Conservation (phyloP, 2,329 filamentous ascomycete genomes). For the Xylaria multiplex region DNA sequence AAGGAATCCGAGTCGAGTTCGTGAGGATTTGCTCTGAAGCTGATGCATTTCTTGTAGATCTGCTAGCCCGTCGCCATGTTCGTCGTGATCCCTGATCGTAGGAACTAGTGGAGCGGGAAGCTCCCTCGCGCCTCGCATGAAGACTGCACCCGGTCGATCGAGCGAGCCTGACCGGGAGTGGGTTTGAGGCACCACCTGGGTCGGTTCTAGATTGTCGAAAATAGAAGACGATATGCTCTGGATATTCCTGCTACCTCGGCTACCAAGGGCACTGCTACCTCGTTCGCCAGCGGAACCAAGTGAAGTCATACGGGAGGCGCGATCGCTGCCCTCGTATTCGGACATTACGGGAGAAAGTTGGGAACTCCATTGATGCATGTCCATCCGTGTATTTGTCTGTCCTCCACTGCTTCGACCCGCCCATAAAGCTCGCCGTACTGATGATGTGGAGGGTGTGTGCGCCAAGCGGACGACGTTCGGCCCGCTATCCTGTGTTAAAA, state of each 20-base stretch:
- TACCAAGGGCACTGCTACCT: slow-evolving; percentile 61
- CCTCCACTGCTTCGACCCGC: slow-evolving; percentile 40
- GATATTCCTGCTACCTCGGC: slow-evolving; percentile 61
- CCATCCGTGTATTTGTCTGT: slow-evolving; percentile 52
- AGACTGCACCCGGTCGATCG: slow-evolving; percentile 60
- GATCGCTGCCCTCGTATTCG: slow-evolving; percentile 66
- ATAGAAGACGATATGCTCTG: slow-evolving; percentile 68
- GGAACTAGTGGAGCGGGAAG: slow-evolving; percentile 52
- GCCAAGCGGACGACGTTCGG: slow-evolving; percentile 53
- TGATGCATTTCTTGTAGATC: slow-evolving; percentile 65
- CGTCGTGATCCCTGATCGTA: slow-evolving; percentile 67
- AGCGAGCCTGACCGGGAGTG: slow-evolving; percentile 58
- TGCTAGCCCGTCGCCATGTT: slow-evolving; percentile 71
- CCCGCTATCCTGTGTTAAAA: slow-evolving; percentile 60
- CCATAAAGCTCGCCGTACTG: slow-evolving; percentile 47
- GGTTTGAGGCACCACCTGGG: slow-evolving; percentile 51
- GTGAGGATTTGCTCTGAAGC: slow-evolving; percentile 61
- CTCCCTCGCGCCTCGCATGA: slow-evolving; percentile 53
- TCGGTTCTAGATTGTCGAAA: slow-evolving; percentile 51
- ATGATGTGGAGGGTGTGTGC: slow-evolving; percentile 47
- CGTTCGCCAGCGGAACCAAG: slow-evolving; percentile 55
- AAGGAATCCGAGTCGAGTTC: slow-evolving; percentile 63
- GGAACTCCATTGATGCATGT: slow-evolving; percentile 70
- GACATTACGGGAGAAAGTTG: slow-evolving; percentile 72
- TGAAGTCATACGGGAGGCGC: slow-evolving; percentile 60